phyloP scores from a whole-genome alignment of 164 flowering plant genomes.

The Annona squamosa region DNA sequence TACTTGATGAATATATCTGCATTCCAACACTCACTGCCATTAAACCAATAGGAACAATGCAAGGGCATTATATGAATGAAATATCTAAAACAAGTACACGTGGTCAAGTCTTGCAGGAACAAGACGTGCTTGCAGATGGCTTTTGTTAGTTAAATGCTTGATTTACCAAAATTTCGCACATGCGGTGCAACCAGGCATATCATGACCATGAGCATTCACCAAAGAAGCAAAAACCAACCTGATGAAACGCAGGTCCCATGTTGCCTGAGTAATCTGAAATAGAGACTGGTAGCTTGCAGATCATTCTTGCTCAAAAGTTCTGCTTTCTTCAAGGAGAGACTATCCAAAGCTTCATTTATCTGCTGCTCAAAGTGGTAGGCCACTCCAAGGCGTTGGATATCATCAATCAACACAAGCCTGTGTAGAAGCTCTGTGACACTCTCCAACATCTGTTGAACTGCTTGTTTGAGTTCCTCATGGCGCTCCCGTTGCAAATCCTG shows the following conservation, averaged over 20 bases:
- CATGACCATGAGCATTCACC: too few relatives aligned
- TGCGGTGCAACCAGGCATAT: too few relatives aligned
- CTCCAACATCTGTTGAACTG: not conserved
- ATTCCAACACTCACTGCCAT: not conserved
- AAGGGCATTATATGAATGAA: too few relatives aligned
- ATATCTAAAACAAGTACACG: too few relatives aligned
- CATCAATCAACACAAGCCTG: not conserved
- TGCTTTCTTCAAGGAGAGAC: not conserved
- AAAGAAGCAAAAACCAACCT: not conserved
- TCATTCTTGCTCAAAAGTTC: not conserved
- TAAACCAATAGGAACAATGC: not conserved
- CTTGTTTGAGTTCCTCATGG: not conserved
- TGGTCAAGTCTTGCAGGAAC: too few relatives aligned
- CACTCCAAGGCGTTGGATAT: not conserved
- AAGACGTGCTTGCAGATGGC: too few relatives aligned
- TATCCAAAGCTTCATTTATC: not conserved
- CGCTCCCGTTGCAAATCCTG: not conserved
- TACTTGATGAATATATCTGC: slow-evolving; percentile 7
- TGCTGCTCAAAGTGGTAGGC: slow-evolving; percentile 3
- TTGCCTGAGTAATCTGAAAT: not conserved
- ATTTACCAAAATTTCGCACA: too few relatives aligned
- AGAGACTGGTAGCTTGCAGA: not conserved
- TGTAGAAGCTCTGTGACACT: not conserved
- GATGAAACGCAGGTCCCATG: not conserved
- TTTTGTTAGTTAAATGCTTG: too few relatives aligned